Conservation (phyloP, 108 stramenopile species). For the Thalassiosira profunda region DNA sequence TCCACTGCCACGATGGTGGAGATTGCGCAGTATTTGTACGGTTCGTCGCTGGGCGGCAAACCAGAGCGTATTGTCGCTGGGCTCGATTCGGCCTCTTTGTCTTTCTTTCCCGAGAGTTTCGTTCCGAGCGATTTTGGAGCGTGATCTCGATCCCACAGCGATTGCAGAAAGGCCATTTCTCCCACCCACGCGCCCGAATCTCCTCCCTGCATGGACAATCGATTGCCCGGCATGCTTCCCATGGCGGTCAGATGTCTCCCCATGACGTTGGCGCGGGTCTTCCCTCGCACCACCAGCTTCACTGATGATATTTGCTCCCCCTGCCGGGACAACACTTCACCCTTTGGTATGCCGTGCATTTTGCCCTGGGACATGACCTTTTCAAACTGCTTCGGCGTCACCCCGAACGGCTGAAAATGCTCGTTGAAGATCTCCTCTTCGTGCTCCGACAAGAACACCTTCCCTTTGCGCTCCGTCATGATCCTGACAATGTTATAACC, state of each 20-base stretch:
- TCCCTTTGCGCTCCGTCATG: constrained; percentile 63
- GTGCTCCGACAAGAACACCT: constrained; percentile 50
- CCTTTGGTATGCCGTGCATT: constrained; percentile 36
- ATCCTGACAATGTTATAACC: constrained; percentile 65
- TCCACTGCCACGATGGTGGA: constrained; percentile 71
- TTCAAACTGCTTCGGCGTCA: constrained; percentile 89
- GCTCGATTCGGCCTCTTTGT: constrained; percentile 4
- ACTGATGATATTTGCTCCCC: constrained; percentile 58
- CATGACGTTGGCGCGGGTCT: constrained; percentile 59
- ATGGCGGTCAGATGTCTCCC: constrained; percentile 76
- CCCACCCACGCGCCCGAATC: constrained; percentile 88
- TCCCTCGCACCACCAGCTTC: constrained; percentile 68
- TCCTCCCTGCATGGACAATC: constrained; percentile 52
- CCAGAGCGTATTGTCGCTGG: not conserved
- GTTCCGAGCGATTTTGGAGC: constrained; percentile 23
- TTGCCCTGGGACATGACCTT: constrained; percentile 45
- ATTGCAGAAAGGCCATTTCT: constrained; percentile 83
- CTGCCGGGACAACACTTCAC: constrained; percentile 54
- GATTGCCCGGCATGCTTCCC: constrained; percentile 48
- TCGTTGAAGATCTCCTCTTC: constrained; percentile 71
- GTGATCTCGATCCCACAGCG: constrained; percentile 54
- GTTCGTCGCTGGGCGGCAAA: not conserved
- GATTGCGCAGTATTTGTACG: constrained; percentile 23
- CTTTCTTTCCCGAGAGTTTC: no score
- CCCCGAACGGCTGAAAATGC: constrained; percentile 79